These are phyloP conservation scores for Puccinia sorghi DNA, from an alignment of 1,284 basidiomycete species.

Conservation along the genomic window DNA sequence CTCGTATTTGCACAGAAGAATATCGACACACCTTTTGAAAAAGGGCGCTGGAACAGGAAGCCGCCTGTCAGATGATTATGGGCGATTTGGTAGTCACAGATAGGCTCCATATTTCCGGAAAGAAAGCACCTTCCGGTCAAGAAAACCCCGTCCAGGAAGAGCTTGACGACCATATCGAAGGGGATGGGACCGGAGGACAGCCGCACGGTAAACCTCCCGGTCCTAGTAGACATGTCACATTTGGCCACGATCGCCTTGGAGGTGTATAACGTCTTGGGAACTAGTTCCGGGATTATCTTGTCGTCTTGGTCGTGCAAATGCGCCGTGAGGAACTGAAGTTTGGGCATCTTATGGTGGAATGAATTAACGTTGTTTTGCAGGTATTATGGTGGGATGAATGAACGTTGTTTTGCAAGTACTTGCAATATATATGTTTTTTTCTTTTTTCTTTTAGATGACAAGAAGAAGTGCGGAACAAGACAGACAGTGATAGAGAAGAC, in stretches of 20 bases:
- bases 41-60: slow-evolving; percentile 7
- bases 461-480: neutral
- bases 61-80: neutral
- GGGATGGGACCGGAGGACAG: slow-evolving; percentile 40
- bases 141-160: slow-evolving; percentile 32
- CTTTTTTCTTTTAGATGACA: neutral
- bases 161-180: slow-evolving; percentile 39
- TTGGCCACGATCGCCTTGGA: neutral
- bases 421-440: neutral
- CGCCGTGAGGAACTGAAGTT: slow-evolving; percentile 35
- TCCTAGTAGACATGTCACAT: slow-evolving; percentile 13
- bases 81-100: slow-evolving; percentile 35
- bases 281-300: slow-evolving; percentile 9
- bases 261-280: slow-evolving; percentile 13
- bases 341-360: too few species aligned
- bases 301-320: slow-evolving; percentile 16
- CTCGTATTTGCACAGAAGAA: neutral
- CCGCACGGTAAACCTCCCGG: slow-evolving; percentile 17
- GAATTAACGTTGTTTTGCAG: neutral
- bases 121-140: slow-evolving; percentile 40
- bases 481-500: too few species aligned
- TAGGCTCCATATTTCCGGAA: slow-evolving; percentile 19
- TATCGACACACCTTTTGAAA: slow-evolving; percentile 11
- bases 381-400: neutral
- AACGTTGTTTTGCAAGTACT: neutral